These are phyloP conservation scores for Darksidea phi DNA, from an alignment of 495 filamentous ascomycete genomes.

Conservation along the genomic window DNA sequence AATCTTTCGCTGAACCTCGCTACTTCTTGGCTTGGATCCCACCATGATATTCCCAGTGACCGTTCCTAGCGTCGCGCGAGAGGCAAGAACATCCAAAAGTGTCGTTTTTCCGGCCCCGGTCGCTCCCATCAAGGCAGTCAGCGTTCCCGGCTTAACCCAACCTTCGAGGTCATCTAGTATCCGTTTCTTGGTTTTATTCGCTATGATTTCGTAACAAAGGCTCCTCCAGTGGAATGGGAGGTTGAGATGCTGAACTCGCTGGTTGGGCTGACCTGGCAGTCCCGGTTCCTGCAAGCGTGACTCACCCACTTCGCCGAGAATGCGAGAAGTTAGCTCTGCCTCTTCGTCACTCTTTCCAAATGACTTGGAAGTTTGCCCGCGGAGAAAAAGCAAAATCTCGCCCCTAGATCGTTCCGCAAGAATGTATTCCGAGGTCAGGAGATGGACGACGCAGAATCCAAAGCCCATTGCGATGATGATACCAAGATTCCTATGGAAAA, in stretches of 20 bases:
- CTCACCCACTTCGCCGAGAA: too few species aligned
- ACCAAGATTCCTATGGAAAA: constrained; percentile 68
- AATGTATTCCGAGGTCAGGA: constrained; percentile 71
- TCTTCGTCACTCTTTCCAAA: too few species aligned
- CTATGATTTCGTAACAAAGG: neutral
- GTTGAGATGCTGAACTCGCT: too few species aligned
- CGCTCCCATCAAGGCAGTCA: constrained; percentile 6
- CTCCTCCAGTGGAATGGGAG: constrained; percentile 2
- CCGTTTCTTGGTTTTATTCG: neutral
- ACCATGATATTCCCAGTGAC: constrained; percentile 3
- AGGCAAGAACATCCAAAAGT: constrained; percentile 1
- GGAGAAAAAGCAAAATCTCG: constrained; percentile 82
- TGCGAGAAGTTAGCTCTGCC: too few species aligned
- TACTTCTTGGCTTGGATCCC: neutral
- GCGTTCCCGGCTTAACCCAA: neutral
- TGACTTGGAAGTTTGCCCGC: constrained; percentile 51
- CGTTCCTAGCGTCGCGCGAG: neutral
- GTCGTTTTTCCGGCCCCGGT: constrained; percentile 1
- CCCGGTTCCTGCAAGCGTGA: too few species aligned
- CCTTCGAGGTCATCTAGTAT: constrained; percentile 1
- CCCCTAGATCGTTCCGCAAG: constrained; percentile 78
- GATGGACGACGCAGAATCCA: constrained; percentile 64
- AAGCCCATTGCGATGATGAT: constrained; percentile 75
- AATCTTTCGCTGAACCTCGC: too few species aligned
- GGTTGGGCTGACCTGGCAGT: too few species aligned